Evolutionary conservation across 768 basidiomycete genomes (phyloP).

Genomic region (Pleurotus citrinopileatus): DNA sequence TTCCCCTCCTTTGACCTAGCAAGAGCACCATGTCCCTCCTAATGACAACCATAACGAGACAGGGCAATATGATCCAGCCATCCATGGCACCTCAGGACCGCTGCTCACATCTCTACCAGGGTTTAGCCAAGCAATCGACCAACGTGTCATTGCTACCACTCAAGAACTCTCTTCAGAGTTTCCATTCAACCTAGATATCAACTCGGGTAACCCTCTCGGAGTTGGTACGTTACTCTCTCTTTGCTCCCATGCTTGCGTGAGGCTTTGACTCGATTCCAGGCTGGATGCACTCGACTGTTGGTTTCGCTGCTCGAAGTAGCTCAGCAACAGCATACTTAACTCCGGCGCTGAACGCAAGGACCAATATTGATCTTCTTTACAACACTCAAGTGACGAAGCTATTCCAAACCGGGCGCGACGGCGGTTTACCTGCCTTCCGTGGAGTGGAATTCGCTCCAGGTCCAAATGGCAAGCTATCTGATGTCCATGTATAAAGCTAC

Average conservation of each 20-base stretch:
- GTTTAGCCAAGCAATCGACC: constrained; percentile 29
- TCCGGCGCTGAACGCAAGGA: constrained; percentile 21
- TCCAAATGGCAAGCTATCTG: constrained; percentile 5
- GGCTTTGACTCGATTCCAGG: constrained; percentile 11
- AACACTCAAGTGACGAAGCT: constrained; percentile 29
- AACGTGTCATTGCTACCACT: constrained; percentile 30
- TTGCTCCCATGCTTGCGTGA: not conserved
- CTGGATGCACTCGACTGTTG: constrained; percentile 31
- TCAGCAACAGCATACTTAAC: constrained; percentile 35
- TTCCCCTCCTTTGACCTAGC: constrained; percentile 23
- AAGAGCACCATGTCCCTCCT: constrained; percentile 35
- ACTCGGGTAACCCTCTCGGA: constrained; percentile 29
- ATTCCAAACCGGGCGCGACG: constrained; percentile 13
- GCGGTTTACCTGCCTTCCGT: constrained; percentile 16
- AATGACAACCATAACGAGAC: constrained; percentile 34
- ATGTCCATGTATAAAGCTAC: not conserved
- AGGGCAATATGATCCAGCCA: constrained; percentile 31
- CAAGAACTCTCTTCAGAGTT: constrained; percentile 30
- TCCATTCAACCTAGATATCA: constrained; percentile 32
- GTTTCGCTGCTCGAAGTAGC: constrained; percentile 28
- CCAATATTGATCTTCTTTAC: constrained; percentile 35
- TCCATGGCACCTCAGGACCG: constrained; percentile 31
- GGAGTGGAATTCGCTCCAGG: constrained; percentile 20
- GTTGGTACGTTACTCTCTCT: constrained; percentile 19
- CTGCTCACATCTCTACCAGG: constrained; percentile 8